Base-by-base conservation (phyloP, 306 rosid species). In the Dryas drummondii region DNA sequence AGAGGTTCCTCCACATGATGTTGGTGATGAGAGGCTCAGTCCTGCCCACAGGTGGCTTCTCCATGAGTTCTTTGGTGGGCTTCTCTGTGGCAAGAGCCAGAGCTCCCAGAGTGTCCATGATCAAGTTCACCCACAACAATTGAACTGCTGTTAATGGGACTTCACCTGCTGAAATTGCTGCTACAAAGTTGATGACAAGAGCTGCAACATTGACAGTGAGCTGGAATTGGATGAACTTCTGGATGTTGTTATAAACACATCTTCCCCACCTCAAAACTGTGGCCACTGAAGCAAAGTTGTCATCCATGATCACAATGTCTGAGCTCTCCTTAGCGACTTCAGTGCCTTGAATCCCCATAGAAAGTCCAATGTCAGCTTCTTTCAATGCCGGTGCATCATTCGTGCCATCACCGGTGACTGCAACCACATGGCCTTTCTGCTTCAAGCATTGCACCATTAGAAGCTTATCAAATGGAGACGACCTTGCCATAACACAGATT, bases 1-100 rank as follows among this genome's bases (percentile, higher is more conserved):
- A 52, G 19, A 84, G 70, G 58, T 81, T 84, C 52, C 88, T 71
- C 88, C 81, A 84, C 85, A 84, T 84, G 46, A 72, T 64, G 79
- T 79, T 81, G 16, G 85, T 78, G 27, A 84, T 84, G 62, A 81
- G 83, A 1, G 83, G 86, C 47, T 32, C 76, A 0, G 81, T 78
- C 19, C 85, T n/a, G 13, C 86, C 79, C 56, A 84, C 77, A 0
- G 81, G 85, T 7, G 66, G 75, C 9, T 76, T 78, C 15, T 75
- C 77, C 83, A 78, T 78, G 7, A 81, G 77, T 1, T 81, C 74
- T 6, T 60, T 45, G 0, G 79, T 75, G 50, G 88, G 85, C 19
- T 79, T 41, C 71, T 84, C 83, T 4, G 83, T 81, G 57, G 88
- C 81, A 1, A 84, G 58, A 15, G 85, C 88, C 4, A 81, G 62